Percentiles rank a stretch among this genome's conserved stretches.
These are phyloP conservation scores for Zygotorulaspora florentina DNA, from an alignment of 805 yeast species.

Conservation along the genomic window DNA sequence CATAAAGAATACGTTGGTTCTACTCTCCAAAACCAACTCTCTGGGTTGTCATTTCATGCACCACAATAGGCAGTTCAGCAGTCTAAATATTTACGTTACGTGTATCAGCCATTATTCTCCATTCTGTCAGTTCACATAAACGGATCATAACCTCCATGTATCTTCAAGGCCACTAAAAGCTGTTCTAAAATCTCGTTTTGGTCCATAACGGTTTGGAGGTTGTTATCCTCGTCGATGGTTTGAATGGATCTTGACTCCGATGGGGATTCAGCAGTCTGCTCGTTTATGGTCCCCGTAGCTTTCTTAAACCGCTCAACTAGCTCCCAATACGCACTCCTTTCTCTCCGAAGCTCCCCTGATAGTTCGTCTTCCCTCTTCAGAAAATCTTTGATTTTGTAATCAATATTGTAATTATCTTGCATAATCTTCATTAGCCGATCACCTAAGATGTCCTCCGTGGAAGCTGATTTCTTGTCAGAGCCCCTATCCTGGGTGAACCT, in stretches of 20 bases:
- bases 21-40: too few relatives aligned
- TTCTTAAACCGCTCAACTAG: conserved; percentile 4
- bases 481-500: conserved; percentile 2
- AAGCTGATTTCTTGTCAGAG: neutral
- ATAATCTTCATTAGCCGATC: conserved; percentile 13
- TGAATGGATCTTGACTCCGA: neutral
- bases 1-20: too few relatives aligned
- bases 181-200: conserved; percentile 20
- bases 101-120: neutral
- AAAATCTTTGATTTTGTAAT: conserved; percentile 10
- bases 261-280: neutral
- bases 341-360: conserved; percentile 4
- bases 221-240: neutral
- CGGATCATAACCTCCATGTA: conserved; percentile 20
- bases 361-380: conserved; percentile 2
- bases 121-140: neutral
- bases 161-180: conserved; percentile 20
- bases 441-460: conserved; percentile 19
- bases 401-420: conserved; percentile 20
- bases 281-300: conserved; percentile 3
- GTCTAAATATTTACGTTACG: too few relatives aligned
- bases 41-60: too few relatives aligned
- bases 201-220: neutral
- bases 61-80: too few relatives aligned
- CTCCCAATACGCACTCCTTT: conserved; percentile 4